Evolutionary conservation across 169 alveolate genomes (phyloP), one percentile per base, ranked within the genome.

Genomic region (Babesia ovata): DNA sequence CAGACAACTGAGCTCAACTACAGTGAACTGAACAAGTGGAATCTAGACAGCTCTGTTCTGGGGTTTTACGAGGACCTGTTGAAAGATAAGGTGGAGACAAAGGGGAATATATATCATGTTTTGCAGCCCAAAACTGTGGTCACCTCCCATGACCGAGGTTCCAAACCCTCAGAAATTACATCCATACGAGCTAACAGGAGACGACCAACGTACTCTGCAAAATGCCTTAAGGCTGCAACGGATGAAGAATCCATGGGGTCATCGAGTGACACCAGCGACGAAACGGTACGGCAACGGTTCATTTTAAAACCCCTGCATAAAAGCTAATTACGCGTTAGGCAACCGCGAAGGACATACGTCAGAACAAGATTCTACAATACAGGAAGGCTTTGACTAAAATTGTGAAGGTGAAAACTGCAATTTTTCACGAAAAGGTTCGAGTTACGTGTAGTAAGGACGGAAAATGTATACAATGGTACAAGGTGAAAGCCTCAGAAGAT

Each of bases 371-470:
- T 19, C 36, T 72, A 56, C 86, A 85, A 26, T 88, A 75, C 56
- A 77, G 87, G 62, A 85, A 85, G 76, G 54, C 69, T n/a, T 58
- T 88, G 46, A 85, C 91, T n/a, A 79, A 78, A 50, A 74, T 67
- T 28, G 91, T 88, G 19, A 88, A 88, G 63, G 77, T 88, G 58
- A 88, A 88, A 69, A 81, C 92, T 13, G 87, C 92, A 13, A 79
- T 85, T 28, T 79, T 85, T 46, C 88, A 84, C 45, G 93, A 79
- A 72, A 79, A 84, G 71, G 91, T 88, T 74, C 67, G 73, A 60
- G 88, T 88, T 42, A 88, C 90, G 29, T 85, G 91, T 29, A 81
- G 91, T 50, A 85, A 84, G 63, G 93, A 88, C 59, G 93, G 93
- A 19, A 79, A 79, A 33, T 59, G 72, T 63, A 63, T 88, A 22